Evolutionary conservation across 352 stramenopile species (phyloP), one percentile per base, ranked within the genome.

Genomic region (Globisporangium okanoganense): DNA sequence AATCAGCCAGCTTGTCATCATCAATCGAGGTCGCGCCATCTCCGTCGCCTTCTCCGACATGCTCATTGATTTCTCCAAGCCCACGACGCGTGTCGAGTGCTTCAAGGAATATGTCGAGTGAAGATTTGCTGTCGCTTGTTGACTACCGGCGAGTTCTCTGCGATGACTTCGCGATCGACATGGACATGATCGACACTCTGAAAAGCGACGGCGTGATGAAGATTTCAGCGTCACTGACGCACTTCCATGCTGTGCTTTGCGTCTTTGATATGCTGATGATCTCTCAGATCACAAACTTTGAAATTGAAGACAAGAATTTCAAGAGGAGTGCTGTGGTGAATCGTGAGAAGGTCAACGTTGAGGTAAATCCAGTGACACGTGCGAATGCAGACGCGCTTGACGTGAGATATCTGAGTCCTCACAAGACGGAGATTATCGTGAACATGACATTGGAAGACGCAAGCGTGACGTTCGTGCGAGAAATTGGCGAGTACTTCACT

Each of bases 401-500:
- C 16, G 29, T 29, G 31, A 43, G 14, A 25, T 20, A 20, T 41
- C 8, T 14, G 9, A 25, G 0, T 16, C 36, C 9, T 6, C 16
- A 33, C 16, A 62, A 49, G 25, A 63, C 56, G 5, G 58, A 71
- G 5, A 69, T 72, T 13, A 58, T 79, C 41, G 62, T 92, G 18
- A 81, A 77, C 27, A 60, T 88, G 22, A 65, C 87, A 44, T 43
- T 92, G 3, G 78, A 90, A 68, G 79, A 92, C 52, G 78, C 69
- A 10, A 90, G 80, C 29, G 62, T 87, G 27, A 91, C 83, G 18
- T 76, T 91, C 45, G 79, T 93, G 49, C 77, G 78, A 0, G 81
- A 93, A 62, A 87, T 87, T 33, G 81, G 81, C 12, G 79, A 82
- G 36, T 87, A 90, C 41, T 89, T 93, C 40, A 84, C 78, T 0